Evolutionary conservation across 176 grass and related monocot species (phyloP), one percentile per base, ranked within the genome.

Genomic region (Avena eriantha): DNA sequence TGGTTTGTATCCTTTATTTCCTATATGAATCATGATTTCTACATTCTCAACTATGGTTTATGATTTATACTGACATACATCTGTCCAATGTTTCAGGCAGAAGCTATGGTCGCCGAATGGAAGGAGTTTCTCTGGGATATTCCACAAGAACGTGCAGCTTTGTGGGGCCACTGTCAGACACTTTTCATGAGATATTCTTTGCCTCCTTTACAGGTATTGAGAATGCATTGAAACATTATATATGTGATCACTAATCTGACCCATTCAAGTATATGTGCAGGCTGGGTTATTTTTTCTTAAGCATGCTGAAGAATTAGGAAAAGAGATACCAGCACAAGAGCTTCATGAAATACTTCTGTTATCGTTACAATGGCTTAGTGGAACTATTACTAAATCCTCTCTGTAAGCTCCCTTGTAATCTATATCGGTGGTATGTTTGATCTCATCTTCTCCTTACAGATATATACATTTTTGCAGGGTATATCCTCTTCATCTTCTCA

Each of bases 81-180:
- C 36, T 87, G 69, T 50, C 31, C 36, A 68, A 78, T 74, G 36
- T 84, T 33, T 82, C 79, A 98, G 96, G 96, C 93, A 51, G 96
- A 96, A 91, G 96, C 93, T 50, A 98, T 98, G 96, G 92, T 98
- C 50, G 90, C 92, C 54, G 96, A 98, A 84, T 98, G 96, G 96
- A 98, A 92, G 86, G 96, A 98, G 83, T 98, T 98, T 63, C 88
- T 98, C 34, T 98, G 96, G 96, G 96, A 98, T 91, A 91, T 96
- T 46, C 93, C 96, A 72, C 93, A 96, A 82, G 96, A 98, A 88
- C 88, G 96, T 85, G 92, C 93, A 86, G 92, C 96, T 86, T 88
- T 98, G 72, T 98, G 96, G 96, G 92, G 93, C 45, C 90, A 98
- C 64, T 98, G 96, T 69, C 96, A 98, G 86, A 81, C 93, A 71